These are phyloP conservation scores for Diospyros kaki DNA, from an alignment of 148 eudicot species.

Conservation along the genomic window DNA sequence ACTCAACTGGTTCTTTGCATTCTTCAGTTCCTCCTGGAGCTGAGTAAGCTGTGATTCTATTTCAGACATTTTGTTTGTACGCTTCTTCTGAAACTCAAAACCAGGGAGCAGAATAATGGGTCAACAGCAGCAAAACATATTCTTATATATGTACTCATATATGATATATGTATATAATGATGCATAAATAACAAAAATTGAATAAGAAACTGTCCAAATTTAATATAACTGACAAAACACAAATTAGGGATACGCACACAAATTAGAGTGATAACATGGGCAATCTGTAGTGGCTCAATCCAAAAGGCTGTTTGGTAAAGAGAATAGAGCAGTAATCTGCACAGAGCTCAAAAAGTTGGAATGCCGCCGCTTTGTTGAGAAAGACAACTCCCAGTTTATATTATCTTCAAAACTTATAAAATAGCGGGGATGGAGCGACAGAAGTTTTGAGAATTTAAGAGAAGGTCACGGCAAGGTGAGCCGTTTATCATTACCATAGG, in stretches of 20 bases:
- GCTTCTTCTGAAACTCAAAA: constrained; percentile 43
- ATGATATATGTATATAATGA: not conserved
- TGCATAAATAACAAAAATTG: not conserved
- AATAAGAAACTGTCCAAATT: not conserved
- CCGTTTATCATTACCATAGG: too few species aligned
- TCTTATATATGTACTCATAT: not conserved
- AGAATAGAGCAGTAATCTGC: too few species aligned
- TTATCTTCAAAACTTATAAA: too few species aligned
- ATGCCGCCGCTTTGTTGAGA: too few species aligned
- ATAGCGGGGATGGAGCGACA: too few species aligned
- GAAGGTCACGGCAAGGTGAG: too few species aligned
- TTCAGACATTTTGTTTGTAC: constrained; percentile 43
- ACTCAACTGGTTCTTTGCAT: constrained; percentile 61
- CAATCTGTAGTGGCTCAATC: too few species aligned
- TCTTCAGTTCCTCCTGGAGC: constrained; percentile 74
- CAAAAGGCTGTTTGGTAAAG: too few species aligned
- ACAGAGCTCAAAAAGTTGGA: too few species aligned
- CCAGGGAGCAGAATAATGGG: not conserved
- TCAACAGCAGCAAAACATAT: not conserved
- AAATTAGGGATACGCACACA: not conserved
- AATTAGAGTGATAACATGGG: too few species aligned
- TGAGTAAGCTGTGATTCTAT: constrained; percentile 62
- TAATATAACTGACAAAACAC: not conserved
- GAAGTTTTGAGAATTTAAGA: too few species aligned
- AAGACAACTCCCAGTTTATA: too few species aligned